Evolutionary conservation across 305 asterid species (phyloP), one percentile per base, ranked within the genome.

Genomic region (Caryopteris hybrid): DNA sequence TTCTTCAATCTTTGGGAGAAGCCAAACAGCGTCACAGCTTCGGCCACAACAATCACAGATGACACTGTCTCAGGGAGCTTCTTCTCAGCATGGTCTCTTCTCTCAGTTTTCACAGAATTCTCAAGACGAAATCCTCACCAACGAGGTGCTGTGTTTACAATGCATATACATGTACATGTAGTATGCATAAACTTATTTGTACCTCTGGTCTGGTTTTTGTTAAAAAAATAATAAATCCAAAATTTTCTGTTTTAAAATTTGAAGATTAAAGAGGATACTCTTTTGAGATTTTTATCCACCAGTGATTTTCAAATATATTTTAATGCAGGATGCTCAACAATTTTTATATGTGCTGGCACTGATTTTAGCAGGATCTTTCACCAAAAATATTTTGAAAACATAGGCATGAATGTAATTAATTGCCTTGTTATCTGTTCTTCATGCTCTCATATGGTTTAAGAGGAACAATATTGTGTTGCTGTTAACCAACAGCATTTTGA

Each of bases 31-130:
- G 27, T 64, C 88, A 50, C 84, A 80, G 78, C 69, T 73, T 58
- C 81, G 85, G 61, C 64, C 87, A 34, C 91, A 77, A 55, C 85
- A 74, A 71, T 88, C 97, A n/a, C 98, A 86, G 78, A 81, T 56
- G 79, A 78, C 96, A 42, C 78, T 84, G 69, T 88, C 96, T 25
- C 96, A 84, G 70, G 99, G 96, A 78, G 69, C 75, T 70, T 88
- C 97, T 7, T 88, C 96, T 65, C 97, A 93, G 88, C 95, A 76
- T 29, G 91, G 86, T 67, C 58, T 79, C 53, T 86, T 84, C 80
- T 94, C 96, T 58, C 96, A 91, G 88, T 76, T 87, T 72, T 93
- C 96, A 4, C 97, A 87, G 86, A 89, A 79, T 77, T 82, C 97
- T 64, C 87, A 81, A 31, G 99, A 88, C 4, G 97, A 87, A 33